Evolutionary conservation across 352 stramenopile genomes (phyloP).

Genomic region (Blastocystis sp.): DNA sequence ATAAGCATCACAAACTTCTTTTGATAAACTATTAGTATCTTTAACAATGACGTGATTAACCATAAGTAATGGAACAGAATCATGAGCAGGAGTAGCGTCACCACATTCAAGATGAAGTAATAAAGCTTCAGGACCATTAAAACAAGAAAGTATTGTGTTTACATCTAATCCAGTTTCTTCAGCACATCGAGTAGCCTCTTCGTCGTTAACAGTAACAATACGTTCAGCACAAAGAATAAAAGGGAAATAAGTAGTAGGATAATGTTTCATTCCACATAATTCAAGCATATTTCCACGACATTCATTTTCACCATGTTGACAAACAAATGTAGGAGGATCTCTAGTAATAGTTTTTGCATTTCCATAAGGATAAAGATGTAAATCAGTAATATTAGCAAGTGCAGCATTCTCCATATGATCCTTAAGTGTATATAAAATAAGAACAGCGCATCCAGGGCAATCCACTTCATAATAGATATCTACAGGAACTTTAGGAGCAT

Average conservation of each 20-base stretch:
- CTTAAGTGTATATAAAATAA: no score
- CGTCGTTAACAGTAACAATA: not conserved
- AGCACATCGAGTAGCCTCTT: constrained; percentile 17
- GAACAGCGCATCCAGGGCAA: no score
- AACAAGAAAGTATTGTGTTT: constrained; percentile 5
- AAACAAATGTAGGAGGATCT: constrained; percentile 33
- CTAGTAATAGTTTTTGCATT: constrained; percentile 22
- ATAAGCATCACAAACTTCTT: constrained; percentile 30
- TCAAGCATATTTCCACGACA: constrained; percentile 31
- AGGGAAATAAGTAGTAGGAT: constrained; percentile 6
- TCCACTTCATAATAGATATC: no score
- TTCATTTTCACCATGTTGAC: constrained; percentile 33
- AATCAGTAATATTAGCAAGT: constrained; percentile 37
- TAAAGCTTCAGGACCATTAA: not conserved
- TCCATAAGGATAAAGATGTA: constrained; percentile 31
- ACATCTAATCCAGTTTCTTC: not conserved
- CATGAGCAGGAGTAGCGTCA: not conserved
- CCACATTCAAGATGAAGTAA: constrained; percentile 6
- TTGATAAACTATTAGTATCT: not conserved
- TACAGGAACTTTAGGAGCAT: no score
- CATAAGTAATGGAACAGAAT: constrained; percentile 23
- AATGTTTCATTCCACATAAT: constrained; percentile 26
- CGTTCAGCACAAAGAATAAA: constrained; percentile 4
- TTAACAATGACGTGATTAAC: constrained; percentile 10
- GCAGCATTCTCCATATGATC: no score